These are phyloP conservation scores for Ophiostoma perfectum DNA, from an alignment of 2,329 filamentous ascomycete genomes.

Conservation along the genomic window DNA sequence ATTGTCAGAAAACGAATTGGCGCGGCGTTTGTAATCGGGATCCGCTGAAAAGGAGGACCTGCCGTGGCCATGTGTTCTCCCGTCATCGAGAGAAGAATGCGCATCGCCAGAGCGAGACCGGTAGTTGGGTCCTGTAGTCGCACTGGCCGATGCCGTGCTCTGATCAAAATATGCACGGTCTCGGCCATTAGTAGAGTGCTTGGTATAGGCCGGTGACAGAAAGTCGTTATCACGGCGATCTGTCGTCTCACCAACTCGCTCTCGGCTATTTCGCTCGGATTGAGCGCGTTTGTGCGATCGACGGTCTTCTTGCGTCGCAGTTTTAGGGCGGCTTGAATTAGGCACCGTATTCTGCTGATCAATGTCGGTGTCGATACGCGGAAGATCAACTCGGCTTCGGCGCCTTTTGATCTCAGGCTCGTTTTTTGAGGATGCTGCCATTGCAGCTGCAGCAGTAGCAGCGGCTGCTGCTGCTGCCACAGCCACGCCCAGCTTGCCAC, in stretches of 20 bases:
- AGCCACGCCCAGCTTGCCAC: conserved; percentile 2
- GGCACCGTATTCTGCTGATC: conserved; percentile 29
- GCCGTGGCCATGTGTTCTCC: conserved; percentile 1
- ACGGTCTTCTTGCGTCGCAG: background rate
- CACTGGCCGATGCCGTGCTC: conserved; percentile 13
- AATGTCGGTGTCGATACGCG: conserved; percentile 42
- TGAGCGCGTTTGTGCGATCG: background rate
- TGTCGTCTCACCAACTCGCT: conserved; percentile 21
- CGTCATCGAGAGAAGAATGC: conserved; percentile 16
- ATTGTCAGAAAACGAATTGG: conserved; percentile 30
- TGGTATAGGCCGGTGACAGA: conserved; percentile 41
- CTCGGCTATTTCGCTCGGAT: conserved; percentile 22
- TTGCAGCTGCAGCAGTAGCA: background rate
- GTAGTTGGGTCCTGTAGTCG: background rate
- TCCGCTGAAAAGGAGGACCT: conserved; percentile 19
- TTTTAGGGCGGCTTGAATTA: background rate
- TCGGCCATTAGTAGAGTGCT: conserved; percentile 38
- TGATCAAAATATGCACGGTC: conserved; percentile 41
- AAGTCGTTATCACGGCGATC: conserved; percentile 33
- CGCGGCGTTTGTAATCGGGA: conserved; percentile 33
- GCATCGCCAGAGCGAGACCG: conserved; percentile 24
- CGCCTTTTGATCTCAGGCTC: conserved; percentile 29
- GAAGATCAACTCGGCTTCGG: conserved; percentile 40
- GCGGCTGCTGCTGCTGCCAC: conserved; percentile 16
- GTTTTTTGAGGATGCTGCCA: background rate